Conservation (phyloP, 257 asterid species). For the Rauvolfia tetraphylla region DNA sequence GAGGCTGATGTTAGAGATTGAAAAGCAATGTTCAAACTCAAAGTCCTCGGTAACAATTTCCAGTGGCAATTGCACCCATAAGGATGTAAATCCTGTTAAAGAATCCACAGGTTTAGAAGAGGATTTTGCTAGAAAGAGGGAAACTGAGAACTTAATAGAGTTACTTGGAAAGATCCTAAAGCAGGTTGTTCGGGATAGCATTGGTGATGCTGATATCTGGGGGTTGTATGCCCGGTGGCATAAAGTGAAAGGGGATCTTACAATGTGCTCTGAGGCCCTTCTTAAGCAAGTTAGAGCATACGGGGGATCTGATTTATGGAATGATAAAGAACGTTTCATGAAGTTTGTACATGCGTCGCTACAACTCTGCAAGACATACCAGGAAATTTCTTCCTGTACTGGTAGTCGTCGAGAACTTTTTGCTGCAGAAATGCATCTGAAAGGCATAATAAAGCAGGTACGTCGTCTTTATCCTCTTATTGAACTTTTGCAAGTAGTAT, state of each 20-base stretch:
- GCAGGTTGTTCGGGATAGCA: slow-evolving; percentile 57
- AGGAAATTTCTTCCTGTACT: slow-evolving; percentile 44
- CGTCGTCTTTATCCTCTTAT: not conserved
- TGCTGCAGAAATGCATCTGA: slow-evolving; percentile 91
- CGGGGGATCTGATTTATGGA: slow-evolving; percentile 87
- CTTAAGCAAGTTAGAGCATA: slow-evolving; percentile 88
- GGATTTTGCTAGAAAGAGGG: slow-evolving; percentile 39
- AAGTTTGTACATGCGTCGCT: slow-evolving; percentile 79
- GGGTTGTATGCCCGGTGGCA: slow-evolving; percentile 91
- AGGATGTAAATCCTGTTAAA: slow-evolving; percentile 20
- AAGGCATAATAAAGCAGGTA: slow-evolving; percentile 67
- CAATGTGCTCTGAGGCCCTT: slow-evolving; percentile 90
- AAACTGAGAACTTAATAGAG: slow-evolving; percentile 53
- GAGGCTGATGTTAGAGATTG: slow-evolving; percentile 60
- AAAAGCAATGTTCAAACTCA: slow-evolving; percentile 35
- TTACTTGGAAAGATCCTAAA: slow-evolving; percentile 60
- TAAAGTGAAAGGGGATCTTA: slow-evolving; percentile 73
- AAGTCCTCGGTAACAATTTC: slow-evolving; percentile 12
- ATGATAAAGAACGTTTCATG: slow-evolving; percentile 59
- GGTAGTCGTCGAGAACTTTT: slow-evolving; percentile 53
- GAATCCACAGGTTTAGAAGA: slow-evolving; percentile 28
- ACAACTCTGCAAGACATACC: slow-evolving; percentile 73
- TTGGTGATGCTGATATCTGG: slow-evolving; percentile 66
- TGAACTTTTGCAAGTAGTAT: not conserved
- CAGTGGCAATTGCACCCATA: slow-evolving; percentile 8